These are phyloP conservation scores for Coprinopsis marcescibilis DNA, from an alignment of 768 basidiomycete species.

Conservation along the genomic window DNA sequence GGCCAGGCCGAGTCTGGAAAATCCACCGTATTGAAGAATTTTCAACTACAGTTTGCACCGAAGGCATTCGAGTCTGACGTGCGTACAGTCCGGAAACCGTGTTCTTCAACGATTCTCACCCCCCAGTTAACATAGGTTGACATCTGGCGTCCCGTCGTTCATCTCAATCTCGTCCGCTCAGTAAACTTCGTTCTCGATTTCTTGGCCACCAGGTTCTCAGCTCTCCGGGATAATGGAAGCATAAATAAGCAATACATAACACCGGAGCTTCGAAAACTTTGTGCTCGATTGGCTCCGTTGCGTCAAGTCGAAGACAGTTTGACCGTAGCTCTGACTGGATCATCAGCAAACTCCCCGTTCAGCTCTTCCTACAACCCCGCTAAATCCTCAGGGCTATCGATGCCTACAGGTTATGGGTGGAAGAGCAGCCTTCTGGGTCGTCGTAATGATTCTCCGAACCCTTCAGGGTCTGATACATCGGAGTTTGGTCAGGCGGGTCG, in stretches of 20 bases:
- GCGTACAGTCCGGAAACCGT: constrained; percentile 7
- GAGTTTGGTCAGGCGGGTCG: constrained; percentile 39
- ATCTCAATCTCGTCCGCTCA: constrained; percentile 60
- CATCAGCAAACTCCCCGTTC: constrained; percentile 5
- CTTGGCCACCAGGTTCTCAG: constrained; percentile 18
- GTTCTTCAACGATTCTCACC: not conserved
- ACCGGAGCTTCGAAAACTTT: constrained; percentile 38
- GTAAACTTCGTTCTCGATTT: constrained; percentile 35
- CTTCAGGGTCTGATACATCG: constrained; percentile 13
- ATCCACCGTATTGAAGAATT: constrained; percentile 62
- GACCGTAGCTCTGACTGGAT: constrained; percentile 34
- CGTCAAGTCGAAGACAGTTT: constrained; percentile 50
- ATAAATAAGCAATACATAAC: constrained; percentile 20
- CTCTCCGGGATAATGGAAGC: constrained; percentile 15
- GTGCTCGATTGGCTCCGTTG: constrained; percentile 47
- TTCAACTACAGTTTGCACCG: constrained; percentile 57
- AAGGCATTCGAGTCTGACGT: constrained; percentile 53
- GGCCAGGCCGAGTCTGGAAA: constrained; percentile 69
- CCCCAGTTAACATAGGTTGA: constrained; percentile 27
- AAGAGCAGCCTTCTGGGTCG: constrained; percentile 37
- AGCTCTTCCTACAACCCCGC: constrained; percentile 26
- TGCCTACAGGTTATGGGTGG: constrained; percentile 47
- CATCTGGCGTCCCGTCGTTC: constrained; percentile 61
- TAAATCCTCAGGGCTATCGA: constrained; percentile 40
- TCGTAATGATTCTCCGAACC: constrained; percentile 16